Evolutionary conservation across 1,139 yeast genomes (phyloP).

Genomic region (Blastobotrys buckinghamii): DNA sequence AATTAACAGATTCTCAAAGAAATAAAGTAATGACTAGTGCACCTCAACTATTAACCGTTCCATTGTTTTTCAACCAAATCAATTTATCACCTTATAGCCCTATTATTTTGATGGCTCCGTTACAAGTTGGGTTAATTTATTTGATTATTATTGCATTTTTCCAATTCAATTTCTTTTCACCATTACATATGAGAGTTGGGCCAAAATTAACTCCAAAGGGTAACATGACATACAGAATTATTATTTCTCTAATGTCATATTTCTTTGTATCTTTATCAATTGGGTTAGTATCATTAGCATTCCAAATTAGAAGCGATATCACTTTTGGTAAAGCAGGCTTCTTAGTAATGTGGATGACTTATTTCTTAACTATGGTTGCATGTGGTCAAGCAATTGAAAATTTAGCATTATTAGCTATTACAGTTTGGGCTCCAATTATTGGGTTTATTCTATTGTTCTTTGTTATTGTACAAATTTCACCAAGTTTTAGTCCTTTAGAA

Average conservation of each 20-base stretch:
- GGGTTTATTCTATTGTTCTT: constrained; percentile 61
- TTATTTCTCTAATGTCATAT: constrained; percentile 44
- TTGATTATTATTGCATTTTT: constrained; percentile 62
- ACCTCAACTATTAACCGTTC: constrained; percentile 14
- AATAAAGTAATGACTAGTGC: constrained; percentile 8
- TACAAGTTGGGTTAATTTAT: constrained; percentile 59
- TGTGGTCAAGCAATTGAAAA: constrained; percentile 62
- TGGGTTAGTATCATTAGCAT: constrained; percentile 54
- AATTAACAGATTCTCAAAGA: constrained; percentile 8
- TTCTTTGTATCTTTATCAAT: constrained; percentile 50
- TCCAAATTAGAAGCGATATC: constrained; percentile 46
- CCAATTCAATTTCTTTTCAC: constrained; percentile 53
- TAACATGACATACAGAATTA: constrained; percentile 44
- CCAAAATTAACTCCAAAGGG: constrained; percentile 41
- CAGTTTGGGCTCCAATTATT: constrained; percentile 43
- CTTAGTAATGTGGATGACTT: constrained; percentile 57
- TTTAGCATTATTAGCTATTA: constrained; percentile 43
- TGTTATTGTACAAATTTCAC: constrained; percentile 54
- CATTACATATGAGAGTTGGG: constrained; percentile 46
- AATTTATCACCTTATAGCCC: constrained; percentile 12
- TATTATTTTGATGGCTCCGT: constrained; percentile 15
- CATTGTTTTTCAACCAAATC: constrained; percentile 11
- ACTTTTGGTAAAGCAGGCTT: constrained; percentile 60
- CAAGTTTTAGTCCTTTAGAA: constrained; percentile 55
- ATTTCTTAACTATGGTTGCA: constrained; percentile 54